Base-by-base conservation (phyloP, 495 filamentous ascomycete species). In the Trichoderma erinaceum region DNA sequence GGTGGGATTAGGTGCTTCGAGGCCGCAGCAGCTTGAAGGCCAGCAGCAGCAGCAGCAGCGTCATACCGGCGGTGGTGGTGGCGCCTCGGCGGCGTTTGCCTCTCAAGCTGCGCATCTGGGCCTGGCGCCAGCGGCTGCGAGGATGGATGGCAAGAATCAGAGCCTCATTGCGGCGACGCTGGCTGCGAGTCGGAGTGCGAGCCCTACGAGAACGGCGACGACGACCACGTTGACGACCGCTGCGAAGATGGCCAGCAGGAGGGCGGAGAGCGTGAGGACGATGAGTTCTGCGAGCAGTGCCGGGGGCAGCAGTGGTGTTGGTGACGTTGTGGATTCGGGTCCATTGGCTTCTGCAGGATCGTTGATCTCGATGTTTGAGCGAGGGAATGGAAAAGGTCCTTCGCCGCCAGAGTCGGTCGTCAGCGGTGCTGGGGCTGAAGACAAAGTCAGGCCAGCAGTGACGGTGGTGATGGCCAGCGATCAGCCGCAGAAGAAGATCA, bases 291-390 rank as follows among this genome's bases (percentile, higher is more conserved):
- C 72, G 4, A 65, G 69, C 10, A 75, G 75, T 58, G 64, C 68
- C 32, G 73, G 76, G 16, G 68, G 75, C n/a, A 75, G 78, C n/a
- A 4, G 6, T 4, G 61, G 29, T n/a, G n/a, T n/a, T 23, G 35
- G 41, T 21, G 63, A 41, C 3, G 63, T 35, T 11, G 63, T 65
- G 32, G 86, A 89, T 71, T 75, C 80, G n/a, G 79, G 76, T 0
- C 78, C 86, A 4, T 86, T 87, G 25, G 73, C 77, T 66, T 79
- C 85, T 3, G 88, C 87, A 0, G 85, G 79, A 21, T 80, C 85
- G 11, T 76, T 90, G 23, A 84, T 90, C 64, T 79, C 82, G 18
- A 77, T 90, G 69, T 91, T 89, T 70, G 88, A 91, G 75, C 72
- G 41, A 41, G 21, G 32, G 7, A 63, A 29, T 29, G 38, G 21